Evolutionary conservation across 1,139 yeast species (phyloP).

Genomic region (Meyerozyma guilliermondii): DNA sequence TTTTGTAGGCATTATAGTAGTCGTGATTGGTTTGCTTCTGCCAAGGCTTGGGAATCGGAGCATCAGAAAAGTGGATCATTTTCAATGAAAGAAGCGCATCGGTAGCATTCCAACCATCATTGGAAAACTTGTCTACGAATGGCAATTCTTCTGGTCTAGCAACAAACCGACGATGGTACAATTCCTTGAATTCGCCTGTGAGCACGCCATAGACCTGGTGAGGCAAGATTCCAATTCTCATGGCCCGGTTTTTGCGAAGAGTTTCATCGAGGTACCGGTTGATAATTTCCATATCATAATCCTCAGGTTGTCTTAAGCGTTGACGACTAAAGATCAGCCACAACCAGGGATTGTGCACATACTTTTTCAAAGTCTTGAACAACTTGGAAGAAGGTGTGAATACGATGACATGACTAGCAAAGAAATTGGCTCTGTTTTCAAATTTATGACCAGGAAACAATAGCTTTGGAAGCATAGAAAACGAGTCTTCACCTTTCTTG

Average conservation of each 20-base stretch:
- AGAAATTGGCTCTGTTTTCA: conserved; percentile 24
- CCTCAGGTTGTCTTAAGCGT: conserved; percentile 17
- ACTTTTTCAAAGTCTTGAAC: conserved; percentile 25
- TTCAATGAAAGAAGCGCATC: conserved; percentile 16
- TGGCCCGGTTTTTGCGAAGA: conserved; percentile 9
- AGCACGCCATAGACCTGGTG: conserved; percentile 43
- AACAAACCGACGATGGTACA: conserved; percentile 18
- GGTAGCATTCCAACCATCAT: conserved; percentile 23
- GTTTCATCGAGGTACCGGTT: conserved; percentile 27
- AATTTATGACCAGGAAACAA: conserved; percentile 25
- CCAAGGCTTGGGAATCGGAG: conserved; percentile 49
- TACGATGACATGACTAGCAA: conserved; percentile 44
- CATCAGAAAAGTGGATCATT: conserved; percentile 39
- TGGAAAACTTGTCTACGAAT: conserved; percentile 16
- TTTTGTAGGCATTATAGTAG: conserved; percentile 22
- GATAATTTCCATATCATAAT: conserved; percentile 49
- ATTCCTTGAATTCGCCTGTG: conserved; percentile 44
- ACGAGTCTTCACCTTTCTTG: conserved; percentile 3
- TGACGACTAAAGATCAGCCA: conserved; percentile 23
- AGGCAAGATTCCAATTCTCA: conserved; percentile 36
- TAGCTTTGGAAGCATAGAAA: conserved; percentile 15
- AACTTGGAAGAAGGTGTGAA: conserved; percentile 30
- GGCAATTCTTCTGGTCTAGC: conserved; percentile 33
- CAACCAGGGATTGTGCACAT: conserved; percentile 26
- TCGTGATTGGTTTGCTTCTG: conserved; percentile 14